phyloP scores from a whole-genome alignment of 495 filamentous ascomycete genomes.

The Hypoxylon lienhwacheense region DNA sequence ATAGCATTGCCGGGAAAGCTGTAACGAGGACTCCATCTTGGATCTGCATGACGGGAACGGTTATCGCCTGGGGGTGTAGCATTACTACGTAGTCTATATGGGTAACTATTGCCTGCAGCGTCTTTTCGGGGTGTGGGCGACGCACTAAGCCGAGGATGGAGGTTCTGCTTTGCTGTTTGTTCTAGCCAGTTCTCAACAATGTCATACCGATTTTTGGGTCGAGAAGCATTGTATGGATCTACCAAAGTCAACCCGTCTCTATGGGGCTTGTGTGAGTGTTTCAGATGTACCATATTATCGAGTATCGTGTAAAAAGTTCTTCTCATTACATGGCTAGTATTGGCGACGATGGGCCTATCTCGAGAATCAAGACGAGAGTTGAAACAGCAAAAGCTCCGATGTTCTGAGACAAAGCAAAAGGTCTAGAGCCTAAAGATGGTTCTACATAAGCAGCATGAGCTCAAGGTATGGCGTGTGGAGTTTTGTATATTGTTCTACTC shows the following conservation, averaged over 20 bases:
- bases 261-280: constrained; percentile 15
- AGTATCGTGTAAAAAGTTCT: constrained; percentile 14
- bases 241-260: constrained; percentile 1
- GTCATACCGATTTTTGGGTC: constrained; percentile 25
- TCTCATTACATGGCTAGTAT: constrained; percentile 7
- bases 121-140: constrained; percentile 16
- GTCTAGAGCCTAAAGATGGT: not conserved
- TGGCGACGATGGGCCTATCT: constrained; percentile 30
- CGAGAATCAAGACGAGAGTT: constrained; percentile 27
- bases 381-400: constrained; percentile 29
- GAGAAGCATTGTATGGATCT: constrained; percentile 19
- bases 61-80: constrained; percentile 17
- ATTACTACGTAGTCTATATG: constrained; percentile 9
- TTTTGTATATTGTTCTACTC: constrained; percentile 7
- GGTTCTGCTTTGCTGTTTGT: constrained; percentile 30
- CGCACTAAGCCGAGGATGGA: constrained; percentile 14
- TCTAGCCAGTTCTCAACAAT: constrained; percentile 45
- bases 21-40: constrained; percentile 35
- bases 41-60: constrained; percentile 25
- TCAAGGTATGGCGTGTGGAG: constrained; percentile 7
- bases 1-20: constrained; percentile 18
- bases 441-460: constrained; percentile 11
- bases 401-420: constrained; percentile 35
- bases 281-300: constrained; percentile 19
- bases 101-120: constrained; percentile 1